These are phyloP conservation scores for Begonia peltatifolia DNA, from an alignment of 306 rosid genomes.

Conservation along the genomic window DNA sequence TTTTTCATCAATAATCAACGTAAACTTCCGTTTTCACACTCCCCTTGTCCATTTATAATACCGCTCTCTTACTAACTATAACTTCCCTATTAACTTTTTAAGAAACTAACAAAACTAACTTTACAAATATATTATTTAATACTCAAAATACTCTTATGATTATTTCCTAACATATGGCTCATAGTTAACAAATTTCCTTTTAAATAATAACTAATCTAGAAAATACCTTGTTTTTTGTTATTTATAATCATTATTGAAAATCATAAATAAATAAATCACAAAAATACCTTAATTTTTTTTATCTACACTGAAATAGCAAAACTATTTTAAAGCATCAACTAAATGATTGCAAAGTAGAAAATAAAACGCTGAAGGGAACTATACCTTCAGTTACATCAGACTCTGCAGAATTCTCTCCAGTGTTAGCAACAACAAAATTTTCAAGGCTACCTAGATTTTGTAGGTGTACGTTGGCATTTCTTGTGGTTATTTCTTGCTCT, in stretches of 20 bases:
- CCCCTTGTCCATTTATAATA: no score
- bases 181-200: background rate
- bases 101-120: no score
- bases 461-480: slow-evolving; percentile 70
- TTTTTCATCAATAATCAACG: no score
- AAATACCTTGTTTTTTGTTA: no score
- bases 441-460: slow-evolving; percentile 35
- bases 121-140: no score
- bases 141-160: no score
- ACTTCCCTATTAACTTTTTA: no score
- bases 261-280: background rate
- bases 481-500: slow-evolving; percentile 71
- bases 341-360: background rate
- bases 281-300: background rate
- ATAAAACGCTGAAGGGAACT: slow-evolving; percentile 7
- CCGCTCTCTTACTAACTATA: no score
- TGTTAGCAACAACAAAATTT: slow-evolving; percentile 17
- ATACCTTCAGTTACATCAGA: slow-evolving; percentile 53
- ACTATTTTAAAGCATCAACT: background rate
- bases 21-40: no score
- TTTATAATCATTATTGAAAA: no score
- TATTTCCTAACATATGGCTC: background rate
- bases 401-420: slow-evolving; percentile 25
- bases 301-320: background rate
- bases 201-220: background rate